Percentiles rank a stretch among this genome's conserved stretches.
These are phyloP conservation scores for Pelargonium myrrhifolium DNA, from an alignment of 441 rosid genomes.

Conservation along the genomic window DNA sequence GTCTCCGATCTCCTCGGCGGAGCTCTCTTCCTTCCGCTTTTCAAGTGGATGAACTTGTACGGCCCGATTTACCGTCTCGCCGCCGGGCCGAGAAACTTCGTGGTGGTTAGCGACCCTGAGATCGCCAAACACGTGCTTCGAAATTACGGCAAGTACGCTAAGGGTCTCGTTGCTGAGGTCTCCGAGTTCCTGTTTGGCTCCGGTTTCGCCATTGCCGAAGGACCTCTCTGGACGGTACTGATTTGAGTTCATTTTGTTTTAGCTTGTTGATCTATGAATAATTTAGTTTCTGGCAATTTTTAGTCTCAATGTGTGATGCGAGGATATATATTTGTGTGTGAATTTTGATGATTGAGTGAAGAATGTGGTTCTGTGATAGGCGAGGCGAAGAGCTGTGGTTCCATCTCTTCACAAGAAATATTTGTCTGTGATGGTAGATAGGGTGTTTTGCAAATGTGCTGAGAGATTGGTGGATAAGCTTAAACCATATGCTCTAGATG, in stretches of 20 bases:
- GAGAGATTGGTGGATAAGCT: conserved; percentile 83
- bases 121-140: conserved; percentile 80
- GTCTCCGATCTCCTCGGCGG: conserved; percentile 85
- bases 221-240: conserved; percentile 78
- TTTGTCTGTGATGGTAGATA: conserved; percentile 72
- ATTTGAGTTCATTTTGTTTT: background rate
- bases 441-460: conserved; percentile 80
- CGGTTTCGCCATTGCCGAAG: conserved; percentile 89
- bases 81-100: conserved; percentile 81
- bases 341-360: conserved; percentile 8
- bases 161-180: conserved; percentile 86
- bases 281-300: background rate
- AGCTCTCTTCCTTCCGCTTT: conserved; percentile 80
- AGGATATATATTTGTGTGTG: background rate
- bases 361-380: conserved; percentile 33
- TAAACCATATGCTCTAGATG: conserved; percentile 49
- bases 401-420: conserved; percentile 83
- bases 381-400: conserved; percentile 78
- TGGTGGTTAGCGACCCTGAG: conserved; percentile 77
- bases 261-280: background rate
- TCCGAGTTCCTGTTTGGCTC: conserved; percentile 83
- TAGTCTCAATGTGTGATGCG: background rate
- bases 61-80: conserved; percentile 91
- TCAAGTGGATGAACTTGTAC: conserved; percentile 81
- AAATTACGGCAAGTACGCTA: conserved; percentile 72